Percentiles rank a stretch among this genome's conserved stretches.
Conservation (phyloP, 805 yeast genomes). For the Teunomyces cretensis region DNA sequence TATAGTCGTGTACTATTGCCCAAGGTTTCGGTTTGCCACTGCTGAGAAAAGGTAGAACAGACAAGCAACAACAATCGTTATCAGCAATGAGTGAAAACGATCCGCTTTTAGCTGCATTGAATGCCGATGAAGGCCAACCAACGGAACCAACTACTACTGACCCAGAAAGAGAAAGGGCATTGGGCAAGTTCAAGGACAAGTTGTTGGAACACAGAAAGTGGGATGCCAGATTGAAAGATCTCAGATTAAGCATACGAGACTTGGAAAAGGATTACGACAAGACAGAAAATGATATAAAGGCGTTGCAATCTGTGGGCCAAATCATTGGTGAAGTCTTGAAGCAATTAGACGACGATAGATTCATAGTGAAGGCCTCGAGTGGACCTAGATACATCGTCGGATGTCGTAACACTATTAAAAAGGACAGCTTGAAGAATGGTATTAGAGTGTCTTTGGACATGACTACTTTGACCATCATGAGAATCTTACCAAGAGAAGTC, state of each 20-base stretch:
- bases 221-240: slow-evolving; percentile 85
- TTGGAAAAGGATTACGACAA: slow-evolving; percentile 81
- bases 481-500: slow-evolving; percentile 95
- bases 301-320: slow-evolving; percentile 95
- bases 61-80: background rate
- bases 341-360: slow-evolving; percentile 91
- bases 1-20: slow-evolving; percentile 36
- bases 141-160: slow-evolving; percentile 40
- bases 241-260: slow-evolving; percentile 79
- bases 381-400: slow-evolving; percentile 99
- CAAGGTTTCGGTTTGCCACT: slow-evolving; percentile 40
- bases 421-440: slow-evolving; percentile 82
- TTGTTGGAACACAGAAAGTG: slow-evolving; percentile 90
- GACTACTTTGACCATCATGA: slow-evolving; percentile 97
- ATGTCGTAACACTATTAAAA: slow-evolving; percentile 88
- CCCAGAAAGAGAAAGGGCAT: slow-evolving; percentile 74
- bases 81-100: slow-evolving; percentile 31
- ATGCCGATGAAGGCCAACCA: slow-evolving; percentile 29
- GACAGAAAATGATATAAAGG: slow-evolving; percentile 96
- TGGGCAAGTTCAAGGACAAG: slow-evolving; percentile 77
- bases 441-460: slow-evolving; percentile 95
- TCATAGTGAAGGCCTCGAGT: slow-evolving; percentile 92
- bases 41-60: background rate
- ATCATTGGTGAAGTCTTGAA: slow-evolving; percentile 95
- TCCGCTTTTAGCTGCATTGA: slow-evolving; percentile 72